phyloP scores from a whole-genome alignment of 2,329 filamentous ascomycete species.

The Scedosporium apiospermum region DNA sequence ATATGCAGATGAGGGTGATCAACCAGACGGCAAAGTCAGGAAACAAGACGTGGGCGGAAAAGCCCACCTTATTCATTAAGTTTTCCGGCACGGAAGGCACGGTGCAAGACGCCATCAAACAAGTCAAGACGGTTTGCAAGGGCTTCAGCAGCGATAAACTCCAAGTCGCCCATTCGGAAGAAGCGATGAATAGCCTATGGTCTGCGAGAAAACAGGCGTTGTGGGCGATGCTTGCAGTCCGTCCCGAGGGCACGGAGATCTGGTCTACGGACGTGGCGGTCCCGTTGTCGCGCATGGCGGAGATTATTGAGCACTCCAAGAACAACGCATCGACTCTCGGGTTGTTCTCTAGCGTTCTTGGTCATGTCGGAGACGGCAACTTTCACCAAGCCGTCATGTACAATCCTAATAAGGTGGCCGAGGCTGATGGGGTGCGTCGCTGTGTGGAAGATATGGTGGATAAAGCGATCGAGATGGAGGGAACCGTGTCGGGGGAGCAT shows the following conservation, averaged over 20 bases:
- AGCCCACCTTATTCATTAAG: constrained; percentile 67
- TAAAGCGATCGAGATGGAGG: constrained; percentile 59
- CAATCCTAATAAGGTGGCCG: constrained; percentile 40
- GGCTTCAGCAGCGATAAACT: constrained; percentile 46
- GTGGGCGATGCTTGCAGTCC: constrained; percentile 62
- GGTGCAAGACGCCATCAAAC: constrained; percentile 50
- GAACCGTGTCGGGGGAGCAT: constrained; percentile 64
- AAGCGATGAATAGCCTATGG: constrained; percentile 64
- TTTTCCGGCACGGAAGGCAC: constrained; percentile 56
- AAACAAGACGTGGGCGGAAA: constrained; percentile 53
- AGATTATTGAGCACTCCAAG: constrained; percentile 63
- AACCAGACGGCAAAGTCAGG: constrained; percentile 53
- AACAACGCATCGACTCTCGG: constrained; percentile 53
- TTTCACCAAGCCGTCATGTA: constrained; percentile 49
- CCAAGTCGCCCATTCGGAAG: constrained; percentile 55
- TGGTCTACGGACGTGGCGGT: constrained; percentile 81
- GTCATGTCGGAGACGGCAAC: constrained; percentile 67
- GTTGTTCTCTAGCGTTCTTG: constrained; percentile 56
- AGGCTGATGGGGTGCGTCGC: constrained; percentile 43
- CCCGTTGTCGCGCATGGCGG: constrained; percentile 59
- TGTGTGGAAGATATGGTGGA: constrained; percentile 63
- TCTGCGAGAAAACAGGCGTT: constrained; percentile 65
- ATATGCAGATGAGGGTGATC: constrained; percentile 58
- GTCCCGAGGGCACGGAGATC: constrained; percentile 48
- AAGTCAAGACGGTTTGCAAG: constrained; percentile 45